Base-by-base conservation (phyloP, 2,329 filamentous ascomycete species). In the Cladosporium cucumerinum region DNA sequence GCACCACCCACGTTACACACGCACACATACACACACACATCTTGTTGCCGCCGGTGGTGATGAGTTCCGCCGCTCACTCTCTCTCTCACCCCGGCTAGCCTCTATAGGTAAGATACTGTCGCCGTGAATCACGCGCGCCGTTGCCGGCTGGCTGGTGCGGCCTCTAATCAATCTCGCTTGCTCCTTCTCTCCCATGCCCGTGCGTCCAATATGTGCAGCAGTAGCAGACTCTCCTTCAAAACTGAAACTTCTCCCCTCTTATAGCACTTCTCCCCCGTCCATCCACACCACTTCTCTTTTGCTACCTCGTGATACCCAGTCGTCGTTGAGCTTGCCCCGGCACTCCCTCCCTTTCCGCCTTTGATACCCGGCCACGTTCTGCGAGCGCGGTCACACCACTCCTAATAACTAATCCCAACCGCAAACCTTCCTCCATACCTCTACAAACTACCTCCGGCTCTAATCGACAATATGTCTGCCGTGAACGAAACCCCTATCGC, bases 381-480 rank as follows among this genome's bases (percentile, higher is more conserved):
- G 60, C 39, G 60, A 62, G 60, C 60, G 60, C 60, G 60, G 60
- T 62, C 60, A 62, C 60, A 28, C 60, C 43, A 61, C 60, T 55
- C 49, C 60, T 62, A 62, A 62, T 62, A 54, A 10, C 55, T 58
- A 62, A 52, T 55, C 60, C 60, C 57, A 30, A 48, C 49, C 48
- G 26, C 51, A 54, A 43, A 18, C 49, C 21, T 21, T 21, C 21
- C 49, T 26, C n/a, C 34, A n/a, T n/a, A n/a, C 23, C 26, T 32
- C 25, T 3, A 18, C 51, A 2, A 14, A 8, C 25, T 12, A 34
- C 51, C 51, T 55, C 51, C 28, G 25, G 18, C 51, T 21, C 23
- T 10, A 25, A 23, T 34, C 57, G 39, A 43, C 57, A 60, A 18
- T 28, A 74, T 74, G 72, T 73, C 72, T 63, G 69, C 69, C 62